Conservation (phyloP, 768 basidiomycete genomes). For the Suillus hirtellus region DNA sequence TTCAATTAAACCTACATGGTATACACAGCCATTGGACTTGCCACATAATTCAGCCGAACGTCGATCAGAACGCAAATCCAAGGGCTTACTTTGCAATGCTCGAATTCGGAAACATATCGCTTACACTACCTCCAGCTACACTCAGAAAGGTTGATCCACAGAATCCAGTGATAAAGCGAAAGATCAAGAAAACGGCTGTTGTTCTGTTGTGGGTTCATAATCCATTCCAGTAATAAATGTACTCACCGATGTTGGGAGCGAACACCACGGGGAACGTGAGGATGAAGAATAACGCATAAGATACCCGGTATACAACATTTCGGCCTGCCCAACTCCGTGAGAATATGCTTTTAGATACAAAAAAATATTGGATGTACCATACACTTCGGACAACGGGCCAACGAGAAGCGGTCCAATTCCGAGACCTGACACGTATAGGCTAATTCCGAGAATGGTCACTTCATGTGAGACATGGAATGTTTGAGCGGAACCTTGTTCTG, state of each 20-base stretch:
- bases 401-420: slow-evolving; percentile 36
- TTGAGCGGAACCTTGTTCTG: slow-evolving; percentile 57
- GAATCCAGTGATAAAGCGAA: slow-evolving; percentile 57
- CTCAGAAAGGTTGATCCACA: slow-evolving; percentile 59
- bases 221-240: not conserved
- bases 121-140: slow-evolving; percentile 62
- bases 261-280: slow-evolving; percentile 76
- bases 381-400: slow-evolving; percentile 44
- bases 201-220: not conserved
- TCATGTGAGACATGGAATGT: slow-evolving; percentile 54
- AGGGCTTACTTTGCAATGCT: slow-evolving; percentile 57
- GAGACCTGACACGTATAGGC: slow-evolving; percentile 44
- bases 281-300: slow-evolving; percentile 60
- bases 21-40: slow-evolving; percentile 58
- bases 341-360: not conserved
- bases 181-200: slow-evolving; percentile 60
- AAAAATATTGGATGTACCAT: slow-evolving; percentile 19
- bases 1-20: slow-evolving; percentile 34
- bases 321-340: slow-evolving; percentile 44
- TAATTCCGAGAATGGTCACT: slow-evolving; percentile 50
- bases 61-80: not conserved
- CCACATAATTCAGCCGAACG: slow-evolving; percentile 11
- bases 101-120: slow-evolving; percentile 55
- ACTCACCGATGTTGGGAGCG: slow-evolving; percentile 58
- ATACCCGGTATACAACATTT: slow-evolving; percentile 59